Evolutionary conservation across 192 early-diverging fungal species (phyloP).

Genomic region (Phlyctochytrium arcticum): DNA sequence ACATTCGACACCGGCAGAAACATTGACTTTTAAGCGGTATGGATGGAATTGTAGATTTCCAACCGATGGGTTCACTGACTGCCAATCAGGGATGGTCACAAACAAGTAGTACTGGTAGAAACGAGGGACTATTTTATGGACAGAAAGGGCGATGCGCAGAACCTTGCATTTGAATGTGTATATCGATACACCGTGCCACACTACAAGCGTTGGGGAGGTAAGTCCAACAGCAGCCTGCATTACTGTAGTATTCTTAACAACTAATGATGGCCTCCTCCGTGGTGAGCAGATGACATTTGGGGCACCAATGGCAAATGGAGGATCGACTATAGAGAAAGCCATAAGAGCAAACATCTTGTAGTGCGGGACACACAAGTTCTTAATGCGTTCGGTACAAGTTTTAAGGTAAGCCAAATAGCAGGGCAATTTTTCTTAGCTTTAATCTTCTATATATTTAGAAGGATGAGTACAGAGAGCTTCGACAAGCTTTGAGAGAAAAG

Average conservation of each 20-base stretch:
- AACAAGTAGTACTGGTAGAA: not conserved
- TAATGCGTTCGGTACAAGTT: not conserved
- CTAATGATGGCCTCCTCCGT: not conserved
- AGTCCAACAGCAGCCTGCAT: not conserved
- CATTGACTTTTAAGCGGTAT: too few species aligned
- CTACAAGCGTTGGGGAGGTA: slow-evolving; percentile 24
- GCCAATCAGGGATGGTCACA: not conserved
- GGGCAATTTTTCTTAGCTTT: not conserved
- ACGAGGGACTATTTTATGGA: slow-evolving; percentile 11
- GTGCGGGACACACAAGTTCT: not conserved
- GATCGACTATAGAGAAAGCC: not conserved
- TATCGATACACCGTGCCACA: not conserved
- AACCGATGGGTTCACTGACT: not conserved
- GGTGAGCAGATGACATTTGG: not conserved
- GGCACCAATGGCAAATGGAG: not conserved
- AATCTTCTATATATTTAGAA: not conserved
- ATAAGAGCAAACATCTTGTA: slow-evolving; percentile 5
- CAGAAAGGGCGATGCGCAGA: slow-evolving; percentile 19
- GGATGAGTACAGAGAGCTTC: slow-evolving; percentile 15
- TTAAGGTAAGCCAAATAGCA: too few species aligned
- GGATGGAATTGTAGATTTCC: too few species aligned
- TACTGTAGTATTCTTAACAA: not conserved
- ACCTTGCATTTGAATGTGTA: not conserved
- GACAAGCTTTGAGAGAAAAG: not conserved
- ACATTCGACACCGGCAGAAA: too few species aligned